Percentiles rank a stretch among this genome's conserved stretches.
These are phyloP conservation scores for Mariannaea elegans DNA, from an alignment of 2,329 filamentous ascomycete species.

Conservation along the genomic window DNA sequence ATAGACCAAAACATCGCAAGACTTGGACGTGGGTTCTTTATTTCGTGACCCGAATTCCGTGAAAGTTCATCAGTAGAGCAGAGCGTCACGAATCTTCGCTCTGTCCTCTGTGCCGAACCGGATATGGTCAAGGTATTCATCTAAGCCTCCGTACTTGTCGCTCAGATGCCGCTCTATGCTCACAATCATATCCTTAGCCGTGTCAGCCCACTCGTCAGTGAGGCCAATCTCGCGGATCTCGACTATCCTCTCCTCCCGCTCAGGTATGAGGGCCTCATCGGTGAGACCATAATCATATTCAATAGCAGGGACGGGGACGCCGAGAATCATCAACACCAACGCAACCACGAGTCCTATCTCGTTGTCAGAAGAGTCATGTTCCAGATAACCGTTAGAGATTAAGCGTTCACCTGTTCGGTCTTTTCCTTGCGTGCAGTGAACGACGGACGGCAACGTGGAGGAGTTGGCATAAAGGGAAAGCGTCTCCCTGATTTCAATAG, in stretches of 20 bases:
- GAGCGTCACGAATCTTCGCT: slow-evolving; percentile 48
- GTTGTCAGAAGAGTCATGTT: not conserved
- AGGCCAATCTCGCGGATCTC: slow-evolving; percentile 79
- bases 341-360: slow-evolving; percentile 74
- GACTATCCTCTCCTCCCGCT: slow-evolving; percentile 69
- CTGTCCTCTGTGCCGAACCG: slow-evolving; percentile 62
- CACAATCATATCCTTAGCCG: slow-evolving; percentile 70
- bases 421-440: slow-evolving; percentile 92
- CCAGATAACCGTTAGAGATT: not conserved
- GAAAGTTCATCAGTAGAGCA: slow-evolving; percentile 50
- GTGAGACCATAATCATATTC: slow-evolving; percentile 77
- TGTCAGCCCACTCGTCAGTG: slow-evolving; percentile 75
- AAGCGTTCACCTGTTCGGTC: slow-evolving; percentile 64
- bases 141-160: slow-evolving; percentile 70
- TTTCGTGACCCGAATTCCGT: not conserved
- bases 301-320: slow-evolving; percentile 67
- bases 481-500: slow-evolving; percentile 62
- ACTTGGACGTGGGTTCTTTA: not conserved
- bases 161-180: slow-evolving; percentile 67
- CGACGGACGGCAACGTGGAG: slow-evolving; percentile 68
- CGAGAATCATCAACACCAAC: slow-evolving; percentile 72
- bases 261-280: slow-evolving; percentile 64
- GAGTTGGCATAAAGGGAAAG: slow-evolving; percentile 42
- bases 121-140: slow-evolving; percentile 70
- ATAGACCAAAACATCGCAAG: slow-evolving; percentile 47